A percentile compares a stretch with the other conserved stretches of the same genome.
These are phyloP conservation scores for Suhomyces taliae DNA, from an alignment of 1,139 yeast species.

Conservation along the genomic window DNA sequence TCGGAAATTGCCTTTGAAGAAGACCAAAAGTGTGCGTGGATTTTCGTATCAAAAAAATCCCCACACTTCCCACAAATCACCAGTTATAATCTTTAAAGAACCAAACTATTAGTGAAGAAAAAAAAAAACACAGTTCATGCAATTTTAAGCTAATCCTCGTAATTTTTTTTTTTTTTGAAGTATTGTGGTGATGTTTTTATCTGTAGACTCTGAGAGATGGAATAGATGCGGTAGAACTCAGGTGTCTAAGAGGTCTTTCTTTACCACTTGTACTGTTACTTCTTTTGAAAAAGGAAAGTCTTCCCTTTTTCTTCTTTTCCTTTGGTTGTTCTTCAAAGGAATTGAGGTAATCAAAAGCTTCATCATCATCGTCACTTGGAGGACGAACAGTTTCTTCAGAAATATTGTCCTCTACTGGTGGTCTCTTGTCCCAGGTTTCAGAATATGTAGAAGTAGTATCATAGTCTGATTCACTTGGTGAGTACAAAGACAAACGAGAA, in stretches of 20 bases:
- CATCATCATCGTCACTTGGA: slow-evolving; percentile 17
- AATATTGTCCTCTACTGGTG: slow-evolving; percentile 2
- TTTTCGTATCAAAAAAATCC: too few relatives aligned
- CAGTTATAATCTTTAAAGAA: too few relatives aligned
- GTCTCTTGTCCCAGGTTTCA: not conserved
- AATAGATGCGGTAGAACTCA: not conserved
- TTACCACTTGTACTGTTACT: not conserved
- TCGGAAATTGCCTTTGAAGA: too few relatives aligned
- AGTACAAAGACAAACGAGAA: slow-evolving; percentile 13
- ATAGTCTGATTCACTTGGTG: slow-evolving; percentile 6
- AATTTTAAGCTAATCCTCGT: too few relatives aligned
- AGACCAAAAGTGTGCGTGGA: too few relatives aligned
- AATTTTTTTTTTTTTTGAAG: too few relatives aligned
- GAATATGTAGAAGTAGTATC: slow-evolving; percentile 1
- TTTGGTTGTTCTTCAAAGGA: slow-evolving; percentile 14
- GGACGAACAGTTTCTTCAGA: slow-evolving; percentile 8
- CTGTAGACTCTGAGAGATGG: too few relatives aligned
- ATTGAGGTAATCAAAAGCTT: slow-evolving; percentile 15
- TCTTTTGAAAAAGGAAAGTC: slow-evolving; percentile 9
- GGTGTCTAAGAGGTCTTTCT: not conserved
- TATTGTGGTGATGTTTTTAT: too few relatives aligned
- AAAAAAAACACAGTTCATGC: too few relatives aligned
- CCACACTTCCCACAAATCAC: too few relatives aligned
- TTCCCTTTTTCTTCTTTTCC: slow-evolving; percentile 6
- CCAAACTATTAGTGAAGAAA: too few relatives aligned